Conservation (phyloP, 306 rosid genomes). For the Mucuna pruriens region DNA sequence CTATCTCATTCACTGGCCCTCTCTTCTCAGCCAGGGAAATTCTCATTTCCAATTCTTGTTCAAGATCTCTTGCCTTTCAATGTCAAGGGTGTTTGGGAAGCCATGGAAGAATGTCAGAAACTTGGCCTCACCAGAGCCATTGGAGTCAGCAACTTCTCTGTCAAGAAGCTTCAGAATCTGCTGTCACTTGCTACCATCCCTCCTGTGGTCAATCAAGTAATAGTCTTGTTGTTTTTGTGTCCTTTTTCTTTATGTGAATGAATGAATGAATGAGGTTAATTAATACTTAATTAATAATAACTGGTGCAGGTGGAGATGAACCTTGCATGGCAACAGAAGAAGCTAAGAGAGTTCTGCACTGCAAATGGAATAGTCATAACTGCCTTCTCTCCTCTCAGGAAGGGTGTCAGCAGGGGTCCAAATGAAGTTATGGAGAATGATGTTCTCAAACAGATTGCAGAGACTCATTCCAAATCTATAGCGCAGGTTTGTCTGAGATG, state of each 20-base stretch:
- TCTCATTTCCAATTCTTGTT: constrained; percentile 39
- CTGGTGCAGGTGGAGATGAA: constrained; percentile 66
- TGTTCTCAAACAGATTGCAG: constrained; percentile 54
- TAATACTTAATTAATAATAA: background rate
- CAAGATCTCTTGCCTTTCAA: constrained; percentile 53
- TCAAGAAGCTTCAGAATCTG: constrained; percentile 49
- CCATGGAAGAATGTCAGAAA: constrained; percentile 51
- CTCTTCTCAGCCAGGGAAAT: constrained; percentile 46
- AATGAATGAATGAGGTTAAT: background rate
- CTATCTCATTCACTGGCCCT: constrained; percentile 61
- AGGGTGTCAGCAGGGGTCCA: constrained; percentile 54
- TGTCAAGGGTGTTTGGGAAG: constrained; percentile 59
- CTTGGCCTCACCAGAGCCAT: constrained; percentile 57
- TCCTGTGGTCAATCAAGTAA: constrained; percentile 55
- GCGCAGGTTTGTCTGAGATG: constrained; percentile 64
- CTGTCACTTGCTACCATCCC: constrained; percentile 40
- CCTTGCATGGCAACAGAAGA: constrained; percentile 71
- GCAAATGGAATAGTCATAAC: constrained; percentile 54
- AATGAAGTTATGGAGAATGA: constrained; percentile 62
- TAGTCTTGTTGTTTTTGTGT: background rate
- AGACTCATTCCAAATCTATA: constrained; percentile 47
- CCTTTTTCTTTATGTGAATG: background rate
- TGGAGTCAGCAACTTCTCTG: constrained; percentile 66
- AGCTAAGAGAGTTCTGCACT: constrained; percentile 57
- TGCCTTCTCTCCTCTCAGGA: constrained; percentile 66